Conservation (phyloP, 2,329 filamentous ascomycete species). For the Fusarium devonianum region DNA sequence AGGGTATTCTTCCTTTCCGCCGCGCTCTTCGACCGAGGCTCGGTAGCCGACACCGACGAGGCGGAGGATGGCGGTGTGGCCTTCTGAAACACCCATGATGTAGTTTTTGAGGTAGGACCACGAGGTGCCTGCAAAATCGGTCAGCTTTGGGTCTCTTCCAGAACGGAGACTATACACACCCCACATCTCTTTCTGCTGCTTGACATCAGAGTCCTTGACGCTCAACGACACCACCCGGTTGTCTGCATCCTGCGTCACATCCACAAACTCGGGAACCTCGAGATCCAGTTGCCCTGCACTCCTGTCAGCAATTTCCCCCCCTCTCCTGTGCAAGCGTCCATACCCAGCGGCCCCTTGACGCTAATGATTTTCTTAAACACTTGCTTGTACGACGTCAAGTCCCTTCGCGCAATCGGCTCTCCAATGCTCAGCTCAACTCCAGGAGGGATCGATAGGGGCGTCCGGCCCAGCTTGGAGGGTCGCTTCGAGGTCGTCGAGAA, state of each 20-base stretch:
- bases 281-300: conserved; percentile 74
- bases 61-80: conserved; percentile 90
- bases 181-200: conserved; percentile 94
- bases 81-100: conserved; percentile 93
- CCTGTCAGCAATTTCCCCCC: conserved; percentile 21
- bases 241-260: conserved; percentile 70
- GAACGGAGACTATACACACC: too few relatives aligned
- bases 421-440: conserved; percentile 80
- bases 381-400: conserved; percentile 66
- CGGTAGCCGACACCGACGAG: conserved; percentile 96
- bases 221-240: conserved; percentile 70
- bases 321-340: conserved; percentile 29
- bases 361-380: conserved; percentile 73
- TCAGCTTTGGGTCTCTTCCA: too few relatives aligned
- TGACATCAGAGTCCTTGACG: conserved; percentile 71
- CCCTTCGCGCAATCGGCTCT: conserved; percentile 62
- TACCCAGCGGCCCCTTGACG: conserved; percentile 82
- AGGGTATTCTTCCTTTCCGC: conserved; percentile 75
- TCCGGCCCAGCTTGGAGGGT: conserved; percentile 84
- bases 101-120: conserved; percentile 90
- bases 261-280: conserved; percentile 80
- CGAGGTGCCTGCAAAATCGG: conserved; percentile 71
- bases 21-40: conserved; percentile 81
- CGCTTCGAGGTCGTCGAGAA: conserved; percentile 76
- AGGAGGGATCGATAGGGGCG: conserved; percentile 80